A percentile compares a stretch with the other conserved stretches of the same genome.
These are phyloP conservation scores for Sabuloglossum arenarium DNA, from an alignment of 495 filamentous ascomycete species.

Conservation along the genomic window DNA sequence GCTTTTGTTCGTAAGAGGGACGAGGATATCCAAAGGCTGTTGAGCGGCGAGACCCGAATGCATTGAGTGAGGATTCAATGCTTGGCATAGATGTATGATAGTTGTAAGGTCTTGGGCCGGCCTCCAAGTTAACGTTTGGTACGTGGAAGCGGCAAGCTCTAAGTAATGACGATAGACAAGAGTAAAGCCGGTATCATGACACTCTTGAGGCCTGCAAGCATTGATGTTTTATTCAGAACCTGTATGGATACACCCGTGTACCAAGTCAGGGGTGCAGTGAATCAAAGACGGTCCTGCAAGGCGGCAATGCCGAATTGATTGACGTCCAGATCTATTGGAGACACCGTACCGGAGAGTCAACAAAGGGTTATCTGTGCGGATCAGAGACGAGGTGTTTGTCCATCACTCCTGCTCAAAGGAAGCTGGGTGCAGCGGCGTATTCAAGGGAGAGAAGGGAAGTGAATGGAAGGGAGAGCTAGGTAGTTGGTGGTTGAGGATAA, in stretches of 20 bases:
- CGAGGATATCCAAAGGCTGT: conserved; percentile 1
- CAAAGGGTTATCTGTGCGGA: neutral
- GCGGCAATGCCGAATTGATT: conserved; percentile 2
- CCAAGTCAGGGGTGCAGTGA: neutral
- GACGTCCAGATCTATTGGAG: neutral
- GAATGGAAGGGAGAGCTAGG: no score
- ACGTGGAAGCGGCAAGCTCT: neutral
- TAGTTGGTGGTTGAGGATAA: no score
- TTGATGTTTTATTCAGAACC: neutral
- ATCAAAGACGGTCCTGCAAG: neutral
- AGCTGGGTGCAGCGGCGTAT: neutral
- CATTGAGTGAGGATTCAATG: neutral
- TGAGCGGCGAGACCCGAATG: neutral
- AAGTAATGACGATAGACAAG: neutral
- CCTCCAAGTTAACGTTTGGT: neutral
- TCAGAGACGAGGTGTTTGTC: neutral
- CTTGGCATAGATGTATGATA: neutral
- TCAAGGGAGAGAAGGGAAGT: neutral
- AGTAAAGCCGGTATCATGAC: neutral
- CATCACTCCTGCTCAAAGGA: neutral
- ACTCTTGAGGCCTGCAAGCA: neutral
- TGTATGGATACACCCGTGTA: neutral
- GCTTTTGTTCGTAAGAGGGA: neutral
- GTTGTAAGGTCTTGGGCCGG: neutral
- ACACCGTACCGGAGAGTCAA: neutral